These are phyloP conservation scores for Trypanosomatidae sp. DNA, from an alignment of 208 protist genomes.

Conservation along the genomic window DNA sequence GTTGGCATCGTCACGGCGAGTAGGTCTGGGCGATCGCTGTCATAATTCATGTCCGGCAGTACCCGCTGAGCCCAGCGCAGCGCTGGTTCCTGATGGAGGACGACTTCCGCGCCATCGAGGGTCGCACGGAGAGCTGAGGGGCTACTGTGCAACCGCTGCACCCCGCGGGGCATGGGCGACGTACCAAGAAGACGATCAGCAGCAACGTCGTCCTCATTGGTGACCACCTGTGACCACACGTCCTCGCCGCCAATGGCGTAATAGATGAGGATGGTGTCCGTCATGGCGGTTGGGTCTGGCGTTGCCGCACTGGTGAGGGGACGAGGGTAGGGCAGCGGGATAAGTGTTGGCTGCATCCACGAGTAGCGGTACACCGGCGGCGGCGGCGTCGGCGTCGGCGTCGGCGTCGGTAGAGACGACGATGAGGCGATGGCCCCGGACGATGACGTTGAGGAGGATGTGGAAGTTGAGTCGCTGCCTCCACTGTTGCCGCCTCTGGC, in stretches of 20 bases:
- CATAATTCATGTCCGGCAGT: conserved; percentile 17
- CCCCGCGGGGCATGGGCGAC: not conserved
- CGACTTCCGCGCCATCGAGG: not conserved
- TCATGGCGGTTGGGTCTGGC: not conserved
- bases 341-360: conserved; percentile 25
- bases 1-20: conserved; percentile 29
- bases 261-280: conserved; percentile 20
- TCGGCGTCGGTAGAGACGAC: not conserved
- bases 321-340: conserved; percentile 12
- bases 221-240: conserved; percentile 2
- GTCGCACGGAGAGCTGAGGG: not conserved
- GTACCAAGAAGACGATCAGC: not conserved
- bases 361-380: conserved; percentile 20
- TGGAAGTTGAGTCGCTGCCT: not conserved
- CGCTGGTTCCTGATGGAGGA: conserved; percentile 7
- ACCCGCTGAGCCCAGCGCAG: conserved; percentile 22
- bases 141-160: not conserved
- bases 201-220: not conserved
- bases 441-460: not conserved
- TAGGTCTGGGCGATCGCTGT: conserved; percentile 20
- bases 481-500: not conserved
- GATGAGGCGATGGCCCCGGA: not conserved
- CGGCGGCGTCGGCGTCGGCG: not conserved
- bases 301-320: not conserved
- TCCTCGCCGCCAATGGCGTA: conserved; percentile 29